Base-by-base conservation (phyloP, 2,329 filamentous ascomycete species). In the Phoma sp. region DNA sequence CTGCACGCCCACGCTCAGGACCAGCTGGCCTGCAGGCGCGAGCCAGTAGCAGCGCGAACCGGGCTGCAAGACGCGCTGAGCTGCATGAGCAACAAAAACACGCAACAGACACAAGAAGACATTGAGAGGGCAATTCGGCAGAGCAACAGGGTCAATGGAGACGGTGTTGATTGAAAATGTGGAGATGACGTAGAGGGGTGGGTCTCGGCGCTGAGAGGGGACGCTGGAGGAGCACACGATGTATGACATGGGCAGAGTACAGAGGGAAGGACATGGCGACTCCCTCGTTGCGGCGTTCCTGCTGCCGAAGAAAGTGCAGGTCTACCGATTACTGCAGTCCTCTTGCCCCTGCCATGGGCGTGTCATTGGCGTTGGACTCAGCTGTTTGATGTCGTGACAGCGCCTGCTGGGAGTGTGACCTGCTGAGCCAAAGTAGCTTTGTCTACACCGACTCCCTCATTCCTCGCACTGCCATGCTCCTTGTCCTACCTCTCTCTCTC, bases 11-110 rank as follows among this genome's bases (percentile, higher is more conserved):
- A 51, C 43, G 52, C 52, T 13, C 32, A 8, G 13, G 13, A 27
- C 35, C 41, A 46, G 52, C 45, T 46, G 61, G 62, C 58, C 50
- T 29, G 15, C 10, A 59, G 61, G 29, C 59, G 60, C 59, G 17
- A 17, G 57, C 65, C 63, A 68, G 56, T 68, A 46, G 61, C 51
- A 45, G 56, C 24, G 44, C 32, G 47, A 39, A 25, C 19, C 31
- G 15, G 35, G 6, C 47, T 12, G 55, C 43, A 31, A 32, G 22
- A 12, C 32, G 50, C 29, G 44, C 44, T 43, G 49, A 39, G 31
- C 25, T 51, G 50, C 49, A 56, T 48, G 56, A 52, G 60, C 56
- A 52, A 51, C 31, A 52, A 43, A 53, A 53, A 49, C 57, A 60
- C 43, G 45, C 58, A 38, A 29, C 19, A 51, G 39, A 40, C 29